Percentiles rank a stretch among this genome's conserved stretches.
Evolutionary conservation across 2,329 filamentous ascomycete species (phyloP).

Genomic region (Phyllachora maydis): DNA sequence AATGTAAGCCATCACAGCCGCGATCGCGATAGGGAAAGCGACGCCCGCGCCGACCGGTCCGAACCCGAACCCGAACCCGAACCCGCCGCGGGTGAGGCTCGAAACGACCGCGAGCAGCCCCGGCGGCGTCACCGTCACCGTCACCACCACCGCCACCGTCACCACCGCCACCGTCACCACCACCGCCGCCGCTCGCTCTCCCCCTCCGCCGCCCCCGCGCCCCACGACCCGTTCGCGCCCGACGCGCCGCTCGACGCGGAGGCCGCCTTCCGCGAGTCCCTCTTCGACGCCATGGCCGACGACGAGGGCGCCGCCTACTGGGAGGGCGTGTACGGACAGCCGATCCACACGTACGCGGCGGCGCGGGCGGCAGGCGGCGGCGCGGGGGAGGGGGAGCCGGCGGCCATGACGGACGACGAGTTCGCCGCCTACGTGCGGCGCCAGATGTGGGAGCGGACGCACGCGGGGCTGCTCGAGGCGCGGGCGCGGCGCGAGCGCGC

Average conservation of each 20-base stretch:
- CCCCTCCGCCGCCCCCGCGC: conserved; percentile 15
- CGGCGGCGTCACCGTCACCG: conserved; percentile 3
- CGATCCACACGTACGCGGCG: conserved; percentile 58
- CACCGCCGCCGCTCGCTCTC: conserved; percentile 16
- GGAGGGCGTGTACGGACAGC: conserved; percentile 92
- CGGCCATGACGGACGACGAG: conserved; percentile 82
- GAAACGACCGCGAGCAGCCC: too few relatives aligned
- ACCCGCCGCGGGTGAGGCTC: too few relatives aligned
- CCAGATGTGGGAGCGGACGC: conserved; percentile 91
- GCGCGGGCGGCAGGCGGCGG: conserved; percentile 2
- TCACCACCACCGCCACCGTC: conserved; percentile 6
- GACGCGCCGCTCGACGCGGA: conserved; percentile 38
- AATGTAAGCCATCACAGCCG: too few relatives aligned
- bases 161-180: conserved; percentile 3
- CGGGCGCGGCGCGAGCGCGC: conserved; percentile 33
- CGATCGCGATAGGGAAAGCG: too few relatives aligned
- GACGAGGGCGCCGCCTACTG: conserved; percentile 92
- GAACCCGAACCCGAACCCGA: too few relatives aligned
- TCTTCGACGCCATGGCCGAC: conserved; percentile 93
- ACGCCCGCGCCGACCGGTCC: too few relatives aligned
- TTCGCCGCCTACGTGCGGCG: conserved; percentile 70
- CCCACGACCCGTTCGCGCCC: conserved; percentile 20
- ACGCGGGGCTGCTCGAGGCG: conserved; percentile 67
- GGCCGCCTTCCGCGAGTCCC: conserved; percentile 70
- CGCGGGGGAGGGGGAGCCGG: conserved; percentile 38